A percentile compares a stretch with the other conserved stretches of the same genome.
These are phyloP conservation scores for Colletotrichum horii DNA, from an alignment of 2,329 filamentous ascomycete species.

Conservation along the genomic window DNA sequence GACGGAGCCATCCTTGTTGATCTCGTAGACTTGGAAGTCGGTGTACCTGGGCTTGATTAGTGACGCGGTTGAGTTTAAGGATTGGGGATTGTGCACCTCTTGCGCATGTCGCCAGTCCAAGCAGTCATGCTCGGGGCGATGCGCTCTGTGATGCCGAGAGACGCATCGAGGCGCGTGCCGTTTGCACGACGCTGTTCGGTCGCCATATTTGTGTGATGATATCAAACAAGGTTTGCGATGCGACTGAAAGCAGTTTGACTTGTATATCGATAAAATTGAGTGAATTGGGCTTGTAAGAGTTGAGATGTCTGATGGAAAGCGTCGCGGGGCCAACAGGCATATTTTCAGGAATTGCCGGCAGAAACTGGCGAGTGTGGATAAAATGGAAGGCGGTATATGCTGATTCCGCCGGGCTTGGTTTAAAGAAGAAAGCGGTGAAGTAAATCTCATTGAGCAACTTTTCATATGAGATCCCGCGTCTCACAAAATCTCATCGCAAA, in stretches of 20 bases:
- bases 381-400: background rate
- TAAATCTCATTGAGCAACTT: background rate
- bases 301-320: background rate
- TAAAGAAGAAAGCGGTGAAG: background rate
- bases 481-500: background rate
- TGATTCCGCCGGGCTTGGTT: accelerated
- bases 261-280: background rate
- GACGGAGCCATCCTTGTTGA: conserved; percentile 75
- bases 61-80: no score
- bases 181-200: conserved; percentile 10
- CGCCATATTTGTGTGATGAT: background rate
- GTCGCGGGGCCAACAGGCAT: conserved; percentile 10
- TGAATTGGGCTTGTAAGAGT: background rate
- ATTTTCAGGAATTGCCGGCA: conserved; percentile 19
- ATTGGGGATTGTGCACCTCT: background rate
- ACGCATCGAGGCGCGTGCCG: conserved; percentile 18
- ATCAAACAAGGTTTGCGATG: background rate
- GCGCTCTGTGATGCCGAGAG: conserved; percentile 23
- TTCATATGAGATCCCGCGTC: background rate
- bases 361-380: background rate
- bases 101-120: conserved; percentile 24
- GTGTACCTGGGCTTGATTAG: conserved; percentile 67
- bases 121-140: conserved; percentile 21
- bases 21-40: conserved; percentile 93
- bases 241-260: background rate